Evolutionary conservation across 768 basidiomycete genomes (phyloP).

Genomic region (Serendipita indica): DNA sequence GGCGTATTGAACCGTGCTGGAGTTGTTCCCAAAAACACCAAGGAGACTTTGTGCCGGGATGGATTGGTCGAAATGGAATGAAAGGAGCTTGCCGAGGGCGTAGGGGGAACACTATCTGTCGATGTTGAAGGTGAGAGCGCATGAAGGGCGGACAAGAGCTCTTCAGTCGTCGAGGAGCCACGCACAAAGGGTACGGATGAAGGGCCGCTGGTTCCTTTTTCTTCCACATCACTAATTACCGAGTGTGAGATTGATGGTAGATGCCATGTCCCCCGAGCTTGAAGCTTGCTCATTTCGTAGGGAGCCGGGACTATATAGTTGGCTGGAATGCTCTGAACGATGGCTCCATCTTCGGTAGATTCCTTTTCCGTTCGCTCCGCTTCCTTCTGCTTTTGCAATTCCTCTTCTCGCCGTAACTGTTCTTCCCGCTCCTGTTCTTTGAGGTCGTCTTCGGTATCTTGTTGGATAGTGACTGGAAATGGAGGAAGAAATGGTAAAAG

Average conservation of each 20-base stretch:
- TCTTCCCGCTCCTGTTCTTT: background rate
- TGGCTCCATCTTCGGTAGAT: background rate
- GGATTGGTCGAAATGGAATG: constrained; percentile 5
- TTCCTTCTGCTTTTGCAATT: constrained; percentile 4
- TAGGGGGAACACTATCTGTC: background rate
- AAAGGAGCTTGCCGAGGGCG: background rate
- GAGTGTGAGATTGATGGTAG: background rate
- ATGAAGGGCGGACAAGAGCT: background rate
- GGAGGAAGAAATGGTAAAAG: background rate
- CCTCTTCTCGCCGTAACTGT: background rate
- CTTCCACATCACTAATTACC: background rate
- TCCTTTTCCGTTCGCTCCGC: background rate
- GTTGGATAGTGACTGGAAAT: background rate
- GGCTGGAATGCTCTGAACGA: background rate
- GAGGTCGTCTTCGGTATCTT: background rate
- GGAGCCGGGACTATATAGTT: constrained; percentile 4
- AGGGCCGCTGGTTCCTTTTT: background rate
- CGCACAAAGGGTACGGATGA: background rate
- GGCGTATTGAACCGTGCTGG: constrained; percentile 5
- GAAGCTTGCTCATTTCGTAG: constrained; percentile 4
- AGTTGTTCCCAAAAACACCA: background rate
- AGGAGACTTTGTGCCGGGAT: constrained; percentile 1
- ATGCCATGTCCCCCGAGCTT: background rate
- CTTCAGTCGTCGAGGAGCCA: background rate
- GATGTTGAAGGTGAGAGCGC: background rate